These are phyloP conservation scores for Meripilus lineatus DNA, from an alignment of 1,284 basidiomycete species.

Conservation along the genomic window DNA sequence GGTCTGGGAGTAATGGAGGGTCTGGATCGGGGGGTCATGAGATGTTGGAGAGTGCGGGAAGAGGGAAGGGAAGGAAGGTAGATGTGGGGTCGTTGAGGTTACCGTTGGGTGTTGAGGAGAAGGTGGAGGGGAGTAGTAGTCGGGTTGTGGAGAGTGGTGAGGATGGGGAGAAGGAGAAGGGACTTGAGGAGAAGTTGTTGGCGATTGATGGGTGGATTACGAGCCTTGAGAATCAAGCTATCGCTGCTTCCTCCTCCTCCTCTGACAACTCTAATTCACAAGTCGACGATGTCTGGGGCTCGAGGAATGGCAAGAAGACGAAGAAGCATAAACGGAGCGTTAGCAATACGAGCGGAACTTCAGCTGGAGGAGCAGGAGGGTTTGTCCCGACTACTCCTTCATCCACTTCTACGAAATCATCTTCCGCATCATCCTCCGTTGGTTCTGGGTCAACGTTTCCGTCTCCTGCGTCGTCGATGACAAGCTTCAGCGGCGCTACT, in stretches of 20 bases:
- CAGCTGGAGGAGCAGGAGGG: too few species aligned
- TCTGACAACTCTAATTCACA: not conserved
- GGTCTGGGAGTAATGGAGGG: too few species aligned
- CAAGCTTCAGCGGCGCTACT: slow-evolving; percentile 3
- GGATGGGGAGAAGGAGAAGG: not conserved
- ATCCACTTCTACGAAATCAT: slow-evolving; percentile 3
- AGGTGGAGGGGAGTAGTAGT: not conserved
- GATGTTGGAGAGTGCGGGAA: too few species aligned
- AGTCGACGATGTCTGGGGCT: not conserved
- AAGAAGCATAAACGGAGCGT: slow-evolving; percentile 1
- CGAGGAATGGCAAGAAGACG: too few species aligned
- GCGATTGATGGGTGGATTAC: slow-evolving; percentile 10
- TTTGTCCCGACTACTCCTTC: slow-evolving; percentile 1
- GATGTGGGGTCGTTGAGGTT: not conserved
- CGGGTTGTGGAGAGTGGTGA: too few species aligned
- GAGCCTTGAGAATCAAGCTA: slow-evolving; percentile 2
- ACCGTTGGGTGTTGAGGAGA: not conserved
- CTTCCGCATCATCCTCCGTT: too few species aligned
- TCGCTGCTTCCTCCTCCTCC: slow-evolving; percentile 1
- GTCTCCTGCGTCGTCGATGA: slow-evolving; percentile 8
- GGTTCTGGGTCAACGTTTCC: too few species aligned
- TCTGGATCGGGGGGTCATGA: too few species aligned
- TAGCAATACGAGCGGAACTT: slow-evolving; percentile 2
- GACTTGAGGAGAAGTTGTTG: slow-evolving; percentile 1
- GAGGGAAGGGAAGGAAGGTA: slow-evolving; percentile 1